Conservation (phyloP, 176 grass and related monocot genomes). For the Zoysia pacifica region DNA sequence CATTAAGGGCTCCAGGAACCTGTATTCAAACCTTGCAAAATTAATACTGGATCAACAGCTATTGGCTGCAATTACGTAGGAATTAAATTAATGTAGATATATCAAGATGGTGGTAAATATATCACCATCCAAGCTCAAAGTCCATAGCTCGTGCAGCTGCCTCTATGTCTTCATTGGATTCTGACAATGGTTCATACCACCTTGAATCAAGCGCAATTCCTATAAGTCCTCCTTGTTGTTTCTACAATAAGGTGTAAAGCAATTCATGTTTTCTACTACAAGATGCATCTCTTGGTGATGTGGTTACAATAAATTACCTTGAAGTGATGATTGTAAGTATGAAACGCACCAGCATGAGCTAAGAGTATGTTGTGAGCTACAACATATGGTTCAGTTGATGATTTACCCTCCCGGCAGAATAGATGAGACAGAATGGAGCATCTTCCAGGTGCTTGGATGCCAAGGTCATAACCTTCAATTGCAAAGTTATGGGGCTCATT, state of each 20-base stretch:
- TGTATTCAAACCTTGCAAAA: slow-evolving; percentile 45
- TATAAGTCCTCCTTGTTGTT: slow-evolving; percentile 62
- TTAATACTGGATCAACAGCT: slow-evolving; percentile 27
- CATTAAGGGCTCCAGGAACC: slow-evolving; percentile 89
- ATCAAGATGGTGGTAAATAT: slow-evolving; percentile 21
- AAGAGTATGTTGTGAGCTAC: slow-evolving; percentile 82
- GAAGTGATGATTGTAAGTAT: slow-evolving; percentile 70
- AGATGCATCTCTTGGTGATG: background rate
- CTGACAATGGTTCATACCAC: slow-evolving; percentile 86
- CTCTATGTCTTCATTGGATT: slow-evolving; percentile 63
- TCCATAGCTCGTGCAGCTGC: slow-evolving; percentile 84
- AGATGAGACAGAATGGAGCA: slow-evolving; percentile 85
- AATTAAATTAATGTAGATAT: background rate
- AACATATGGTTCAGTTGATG: slow-evolving; percentile 86
- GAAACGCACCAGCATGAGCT: slow-evolving; percentile 76
- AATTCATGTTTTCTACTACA: slow-evolving; percentile 1
- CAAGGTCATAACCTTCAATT: slow-evolving; percentile 83
- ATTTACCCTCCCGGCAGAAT: slow-evolving; percentile 76
- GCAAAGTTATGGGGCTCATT: slow-evolving; percentile 82
- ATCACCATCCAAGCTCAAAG: slow-evolving; percentile 95
- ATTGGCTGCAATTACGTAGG: slow-evolving; percentile 15
- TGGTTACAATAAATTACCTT: slow-evolving; percentile 52
- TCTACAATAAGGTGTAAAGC: slow-evolving; percentile 34
- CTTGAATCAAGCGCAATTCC: slow-evolving; percentile 81
- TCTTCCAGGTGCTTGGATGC: slow-evolving; percentile 81